Evolutionary conservation across 495 filamentous ascomycete species (phyloP).

Genomic region (Friedmanniomyces simplex): DNA sequence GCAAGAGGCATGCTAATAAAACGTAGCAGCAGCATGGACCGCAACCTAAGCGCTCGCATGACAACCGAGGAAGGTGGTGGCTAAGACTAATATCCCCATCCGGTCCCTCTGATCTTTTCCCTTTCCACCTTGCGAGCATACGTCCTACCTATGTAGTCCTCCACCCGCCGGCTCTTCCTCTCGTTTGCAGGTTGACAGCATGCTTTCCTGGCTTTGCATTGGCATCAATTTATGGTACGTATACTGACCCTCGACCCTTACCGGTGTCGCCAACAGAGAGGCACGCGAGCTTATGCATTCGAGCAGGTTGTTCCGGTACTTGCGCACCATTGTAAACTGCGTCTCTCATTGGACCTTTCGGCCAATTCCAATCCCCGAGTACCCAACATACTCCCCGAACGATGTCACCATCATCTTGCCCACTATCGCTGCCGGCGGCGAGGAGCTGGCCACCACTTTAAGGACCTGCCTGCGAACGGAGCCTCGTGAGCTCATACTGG

Average conservation of each 20-base stretch:
- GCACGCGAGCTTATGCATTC: constrained; percentile 1
- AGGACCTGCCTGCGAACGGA: constrained; percentile 46
- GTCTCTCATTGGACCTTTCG: constrained; percentile 54
- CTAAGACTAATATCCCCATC: constrained; percentile 15
- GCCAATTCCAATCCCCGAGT: constrained; percentile 50
- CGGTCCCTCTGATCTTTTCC: constrained; percentile 8
- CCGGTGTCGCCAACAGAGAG: background rate
- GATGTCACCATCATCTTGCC: constrained; percentile 70
- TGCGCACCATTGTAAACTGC: constrained; percentile 55
- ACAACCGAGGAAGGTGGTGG: constrained; percentile 18
- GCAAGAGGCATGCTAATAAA: constrained; percentile 14
- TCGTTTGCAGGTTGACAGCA: constrained; percentile 18
- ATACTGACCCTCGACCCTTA: background rate
- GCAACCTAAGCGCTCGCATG: constrained; percentile 18
- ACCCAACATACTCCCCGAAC: constrained; percentile 52
- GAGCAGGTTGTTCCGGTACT: constrained; percentile 37
- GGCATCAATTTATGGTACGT: constrained; percentile 21
- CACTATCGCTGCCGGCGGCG: constrained; percentile 53
- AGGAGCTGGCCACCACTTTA: constrained; percentile 50
- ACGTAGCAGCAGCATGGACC: constrained; percentile 14
- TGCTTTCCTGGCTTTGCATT: constrained; percentile 21
- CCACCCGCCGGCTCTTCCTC: constrained; percentile 6
- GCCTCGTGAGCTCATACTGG: constrained; percentile 49
- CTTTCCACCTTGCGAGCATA: background rate
- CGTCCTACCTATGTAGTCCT: constrained; percentile 13